These are phyloP conservation scores for Tuber umbilicatum DNA, from an alignment of 495 filamentous ascomycete species.

Conservation along the genomic window DNA sequence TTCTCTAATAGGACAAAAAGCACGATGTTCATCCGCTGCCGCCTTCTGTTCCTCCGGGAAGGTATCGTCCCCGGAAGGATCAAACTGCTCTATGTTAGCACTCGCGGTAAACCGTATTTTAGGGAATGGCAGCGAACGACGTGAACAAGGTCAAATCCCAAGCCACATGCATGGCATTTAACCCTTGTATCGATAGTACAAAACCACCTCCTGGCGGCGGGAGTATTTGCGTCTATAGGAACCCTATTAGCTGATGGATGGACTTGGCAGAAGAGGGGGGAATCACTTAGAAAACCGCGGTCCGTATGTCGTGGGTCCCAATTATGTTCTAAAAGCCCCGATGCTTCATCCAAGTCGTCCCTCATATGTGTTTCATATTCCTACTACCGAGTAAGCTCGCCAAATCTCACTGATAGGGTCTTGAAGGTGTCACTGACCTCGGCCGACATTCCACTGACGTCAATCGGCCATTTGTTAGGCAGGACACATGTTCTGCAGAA, in stretches of 20 bases:
- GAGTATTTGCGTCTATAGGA: neutral
- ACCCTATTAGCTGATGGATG: neutral
- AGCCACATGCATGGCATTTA: conserved; percentile 1
- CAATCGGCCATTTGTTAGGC: neutral
- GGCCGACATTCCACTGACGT: neutral
- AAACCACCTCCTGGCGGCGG: neutral
- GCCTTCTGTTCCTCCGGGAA: neutral
- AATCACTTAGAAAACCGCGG: neutral
- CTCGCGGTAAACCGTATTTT: neutral
- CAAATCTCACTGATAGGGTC: neutral
- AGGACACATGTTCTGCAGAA: neutral
- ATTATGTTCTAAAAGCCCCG: neutral
- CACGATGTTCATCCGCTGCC: neutral
- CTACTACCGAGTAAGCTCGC: neutral
- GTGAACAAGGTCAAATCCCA: neutral
- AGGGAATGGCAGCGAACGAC: neutral
- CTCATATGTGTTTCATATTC: neutral
- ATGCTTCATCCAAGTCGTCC: neutral
- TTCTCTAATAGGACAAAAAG: neutral
- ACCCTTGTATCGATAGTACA: neutral
- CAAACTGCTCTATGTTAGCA: neutral
- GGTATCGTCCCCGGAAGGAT: neutral
- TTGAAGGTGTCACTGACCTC: neutral
- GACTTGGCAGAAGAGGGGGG: neutral
- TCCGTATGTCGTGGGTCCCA: neutral